Percentiles rank a stretch among this genome's conserved stretches.
These are phyloP conservation scores for Arthrobotrys conoides DNA, from an alignment of 2,329 filamentous ascomycete genomes.

Conservation along the genomic window DNA sequence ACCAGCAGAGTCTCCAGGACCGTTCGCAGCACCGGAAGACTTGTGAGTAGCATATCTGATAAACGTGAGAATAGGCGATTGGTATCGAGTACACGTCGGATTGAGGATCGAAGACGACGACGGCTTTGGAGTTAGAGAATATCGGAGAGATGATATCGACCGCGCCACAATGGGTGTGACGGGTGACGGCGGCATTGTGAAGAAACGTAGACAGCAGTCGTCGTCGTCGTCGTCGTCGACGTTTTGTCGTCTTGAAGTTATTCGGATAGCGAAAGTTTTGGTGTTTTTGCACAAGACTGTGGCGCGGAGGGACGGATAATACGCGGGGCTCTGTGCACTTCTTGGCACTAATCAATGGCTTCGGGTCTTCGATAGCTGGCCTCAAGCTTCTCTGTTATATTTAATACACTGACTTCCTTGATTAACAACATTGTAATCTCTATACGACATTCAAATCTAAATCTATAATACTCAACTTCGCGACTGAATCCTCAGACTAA, in stretches of 20 bases:
- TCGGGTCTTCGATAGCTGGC: slow-evolving; percentile 40
- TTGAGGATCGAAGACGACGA: slow-evolving; percentile 27
- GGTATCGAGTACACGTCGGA: slow-evolving; percentile 29
- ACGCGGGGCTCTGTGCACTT: slow-evolving; percentile 8
- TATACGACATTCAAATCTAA: too few relatives aligned
- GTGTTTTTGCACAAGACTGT: slow-evolving; percentile 15
- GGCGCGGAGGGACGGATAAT: slow-evolving; percentile 20
- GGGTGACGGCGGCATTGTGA: slow-evolving; percentile 38
- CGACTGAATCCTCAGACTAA: neutral
- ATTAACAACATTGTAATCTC: neutral
- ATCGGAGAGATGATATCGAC: slow-evolving; percentile 50
- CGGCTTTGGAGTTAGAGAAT: slow-evolving; percentile 25
- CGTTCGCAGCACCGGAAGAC: slow-evolving; percentile 78
- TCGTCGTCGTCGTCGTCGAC: slow-evolving; percentile 1
- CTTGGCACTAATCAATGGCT: slow-evolving; percentile 11
- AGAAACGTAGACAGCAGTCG: neutral
- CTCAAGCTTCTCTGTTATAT: slow-evolving; percentile 33
- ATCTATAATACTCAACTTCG: too few relatives aligned
- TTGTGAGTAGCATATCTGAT: slow-evolving; percentile 76
- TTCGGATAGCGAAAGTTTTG: slow-evolving; percentile 35
- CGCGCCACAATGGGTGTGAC: slow-evolving; percentile 43
- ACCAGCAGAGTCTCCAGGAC: slow-evolving; percentile 78
- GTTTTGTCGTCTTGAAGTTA: slow-evolving; percentile 12
- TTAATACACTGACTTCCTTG: neutral
- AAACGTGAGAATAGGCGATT: slow-evolving; percentile 67